phyloP scores from a whole-genome alignment of 202 grass and related monocot genomes.

The Panicum virgatum region DNA sequence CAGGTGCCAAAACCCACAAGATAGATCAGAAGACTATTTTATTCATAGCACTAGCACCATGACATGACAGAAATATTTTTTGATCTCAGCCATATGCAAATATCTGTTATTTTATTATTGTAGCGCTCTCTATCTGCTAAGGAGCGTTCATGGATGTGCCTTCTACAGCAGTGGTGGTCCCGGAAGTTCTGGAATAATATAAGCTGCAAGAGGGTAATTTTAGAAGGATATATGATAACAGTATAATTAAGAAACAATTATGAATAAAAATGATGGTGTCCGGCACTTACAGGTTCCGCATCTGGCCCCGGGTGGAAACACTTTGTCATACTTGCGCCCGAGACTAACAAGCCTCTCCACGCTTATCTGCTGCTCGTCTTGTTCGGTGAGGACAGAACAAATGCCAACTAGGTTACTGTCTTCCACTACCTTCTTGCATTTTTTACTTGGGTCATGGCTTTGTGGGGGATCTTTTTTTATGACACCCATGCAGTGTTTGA shows the following conservation, averaged over 20 bases:
- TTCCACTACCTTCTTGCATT: background rate
- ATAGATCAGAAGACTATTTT: background rate
- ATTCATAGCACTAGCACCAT: background rate
- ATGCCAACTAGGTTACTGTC: background rate
- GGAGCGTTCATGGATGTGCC: background rate
- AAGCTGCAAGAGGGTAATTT: background rate
- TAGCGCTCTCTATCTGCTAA: background rate
- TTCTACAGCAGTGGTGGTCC: background rate
- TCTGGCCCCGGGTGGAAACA: background rate
- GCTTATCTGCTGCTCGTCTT: background rate
- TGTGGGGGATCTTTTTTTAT: background rate
- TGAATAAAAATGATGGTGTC: background rate
- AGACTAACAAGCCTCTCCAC: constrained; percentile 3
- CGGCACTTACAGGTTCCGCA: background rate
- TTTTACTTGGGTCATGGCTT: accelerated
- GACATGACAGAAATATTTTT: background rate
- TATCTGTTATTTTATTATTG: background rate
- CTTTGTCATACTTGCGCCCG: background rate
- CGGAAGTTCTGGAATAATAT: background rate
- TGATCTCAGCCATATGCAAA: background rate
- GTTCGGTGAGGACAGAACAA: background rate
- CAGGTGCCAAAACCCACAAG: no score
- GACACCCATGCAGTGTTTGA: background rate
- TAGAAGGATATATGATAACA: background rate
- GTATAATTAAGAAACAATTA: background rate